Conservation (phyloP, 192 early-diverging fungal species). For the Coemansia sp. region DNA sequence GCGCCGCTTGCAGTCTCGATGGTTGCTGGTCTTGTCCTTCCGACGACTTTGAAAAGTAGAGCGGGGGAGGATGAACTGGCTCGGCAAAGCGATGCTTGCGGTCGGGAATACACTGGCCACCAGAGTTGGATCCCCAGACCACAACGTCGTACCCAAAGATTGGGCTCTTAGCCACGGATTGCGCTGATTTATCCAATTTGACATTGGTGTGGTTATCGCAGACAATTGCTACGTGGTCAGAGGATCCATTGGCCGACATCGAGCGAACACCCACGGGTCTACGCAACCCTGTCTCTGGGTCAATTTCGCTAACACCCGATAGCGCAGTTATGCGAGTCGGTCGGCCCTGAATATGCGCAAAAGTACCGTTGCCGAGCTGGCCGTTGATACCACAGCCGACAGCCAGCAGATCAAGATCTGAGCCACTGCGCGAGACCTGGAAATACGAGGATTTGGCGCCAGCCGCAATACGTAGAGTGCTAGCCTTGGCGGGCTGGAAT, state of each 20-base stretch:
- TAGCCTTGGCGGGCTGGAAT: slow-evolving; percentile 5
- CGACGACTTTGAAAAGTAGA: slow-evolving; percentile 6
- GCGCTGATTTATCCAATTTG: slow-evolving; percentile 24
- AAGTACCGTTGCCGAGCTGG: slow-evolving; percentile 31
- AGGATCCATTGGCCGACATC: slow-evolving; percentile 9
- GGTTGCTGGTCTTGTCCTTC: background rate
- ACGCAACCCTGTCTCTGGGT: background rate
- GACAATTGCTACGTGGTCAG: slow-evolving; percentile 29
- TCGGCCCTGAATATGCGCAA: slow-evolving; percentile 34
- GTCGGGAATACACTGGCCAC: slow-evolving; percentile 37
- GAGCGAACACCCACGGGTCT: slow-evolving; percentile 27
- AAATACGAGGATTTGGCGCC: slow-evolving; percentile 33
- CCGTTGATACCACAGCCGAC: slow-evolving; percentile 45
- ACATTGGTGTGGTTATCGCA: slow-evolving; percentile 44
- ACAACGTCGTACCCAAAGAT: slow-evolving; percentile 42
- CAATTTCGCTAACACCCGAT: slow-evolving; percentile 22
- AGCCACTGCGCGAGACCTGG: slow-evolving; percentile 9
- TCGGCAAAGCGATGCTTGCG: slow-evolving; percentile 34
- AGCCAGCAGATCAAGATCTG: slow-evolving; percentile 15
- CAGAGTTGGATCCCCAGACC: slow-evolving; percentile 39
- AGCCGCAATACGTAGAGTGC: slow-evolving; percentile 30
- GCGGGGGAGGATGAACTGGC: slow-evolving; percentile 21
- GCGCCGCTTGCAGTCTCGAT: slow-evolving; percentile 32
- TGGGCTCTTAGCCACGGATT: slow-evolving; percentile 5
- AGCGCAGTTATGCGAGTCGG: slow-evolving; percentile 9